A percentile compares a stretch with the other conserved stretches of the same genome.
phyloP scores from a whole-genome alignment of 2,329 filamentous ascomycete genomes.

The Beauveria scarabaeidicola region DNA sequence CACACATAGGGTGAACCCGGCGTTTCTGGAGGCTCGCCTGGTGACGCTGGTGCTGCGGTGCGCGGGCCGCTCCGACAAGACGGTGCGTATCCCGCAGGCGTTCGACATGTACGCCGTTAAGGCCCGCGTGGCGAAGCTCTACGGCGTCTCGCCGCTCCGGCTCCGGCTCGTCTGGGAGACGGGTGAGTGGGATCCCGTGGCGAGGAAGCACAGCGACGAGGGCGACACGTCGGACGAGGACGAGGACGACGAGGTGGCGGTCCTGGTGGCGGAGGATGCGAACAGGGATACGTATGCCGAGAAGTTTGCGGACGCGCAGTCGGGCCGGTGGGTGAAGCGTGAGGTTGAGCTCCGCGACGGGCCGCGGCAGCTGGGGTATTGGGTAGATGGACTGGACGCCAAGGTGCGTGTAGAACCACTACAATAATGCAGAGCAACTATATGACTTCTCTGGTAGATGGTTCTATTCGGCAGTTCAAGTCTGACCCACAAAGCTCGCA shows the following conservation, averaged over 20 bases:
- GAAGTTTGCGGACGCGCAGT: slow-evolving; percentile 24
- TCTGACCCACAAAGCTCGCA: no score
- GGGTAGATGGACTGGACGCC: slow-evolving; percentile 65
- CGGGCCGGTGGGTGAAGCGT: slow-evolving; percentile 61
- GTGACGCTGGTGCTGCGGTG: slow-evolving; percentile 52
- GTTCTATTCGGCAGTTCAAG: background rate
- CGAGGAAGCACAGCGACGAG: slow-evolving; percentile 51
- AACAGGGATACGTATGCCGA: slow-evolving; percentile 16
- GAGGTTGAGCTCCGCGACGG: slow-evolving; percentile 75
- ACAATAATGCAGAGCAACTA: slow-evolving; percentile 13
- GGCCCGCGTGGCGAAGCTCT: slow-evolving; percentile 65
- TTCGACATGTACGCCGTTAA: slow-evolving; percentile 77
- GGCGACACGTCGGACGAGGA: slow-evolving; percentile 43
- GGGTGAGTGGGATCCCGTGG: slow-evolving; percentile 78
- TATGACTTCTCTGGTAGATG: background rate
- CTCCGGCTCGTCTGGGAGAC: slow-evolving; percentile 78
- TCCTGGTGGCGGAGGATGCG: slow-evolving; percentile 2
- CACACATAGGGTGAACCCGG: slow-evolving; percentile 55
- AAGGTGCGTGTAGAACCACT: slow-evolving; percentile 58
- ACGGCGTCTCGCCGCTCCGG: slow-evolving; percentile 53
- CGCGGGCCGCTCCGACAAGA: slow-evolving; percentile 20
- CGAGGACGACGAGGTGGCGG: background rate
- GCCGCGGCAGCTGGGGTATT: slow-evolving; percentile 73
- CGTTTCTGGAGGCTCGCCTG: slow-evolving; percentile 73
- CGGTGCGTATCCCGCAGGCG: slow-evolving; percentile 57